phyloP scores from a whole-genome alignment of 1,284 basidiomycete genomes.

The Cryptococcus sp. region DNA sequence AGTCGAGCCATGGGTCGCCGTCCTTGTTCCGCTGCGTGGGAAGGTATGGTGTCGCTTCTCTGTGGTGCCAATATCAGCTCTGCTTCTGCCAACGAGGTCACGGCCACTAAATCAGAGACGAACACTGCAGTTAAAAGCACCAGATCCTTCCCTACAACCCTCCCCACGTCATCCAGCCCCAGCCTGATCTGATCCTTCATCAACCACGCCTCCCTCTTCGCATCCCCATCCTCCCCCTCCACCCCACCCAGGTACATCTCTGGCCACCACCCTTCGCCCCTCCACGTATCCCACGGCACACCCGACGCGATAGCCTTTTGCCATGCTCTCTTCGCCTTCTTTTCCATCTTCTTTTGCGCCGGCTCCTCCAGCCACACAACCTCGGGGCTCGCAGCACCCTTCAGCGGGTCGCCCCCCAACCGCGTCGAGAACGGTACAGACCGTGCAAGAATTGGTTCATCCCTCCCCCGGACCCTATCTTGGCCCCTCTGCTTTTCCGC shows the following conservation, averaged over 20 bases:
- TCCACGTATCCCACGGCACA: slow-evolving; percentile 41
- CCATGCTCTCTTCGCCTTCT: slow-evolving; percentile 6
- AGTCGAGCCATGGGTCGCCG: slow-evolving; percentile 16
- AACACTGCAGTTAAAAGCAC: slow-evolving; percentile 24
- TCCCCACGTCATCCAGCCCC: slow-evolving; percentile 32
- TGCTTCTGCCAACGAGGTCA: not conserved
- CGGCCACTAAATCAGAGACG: slow-evolving; percentile 1
- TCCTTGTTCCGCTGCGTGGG: slow-evolving; percentile 17
- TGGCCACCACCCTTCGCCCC: slow-evolving; percentile 47
- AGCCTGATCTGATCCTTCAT: slow-evolving; percentile 33
- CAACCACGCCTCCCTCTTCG: slow-evolving; percentile 26
- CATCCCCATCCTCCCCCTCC: slow-evolving; percentile 2
- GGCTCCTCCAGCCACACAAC: slow-evolving; percentile 9
- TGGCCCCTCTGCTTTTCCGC: not conserved
- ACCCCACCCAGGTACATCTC: slow-evolving; percentile 31
- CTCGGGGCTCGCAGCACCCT: slow-evolving; percentile 1
- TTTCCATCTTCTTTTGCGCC: slow-evolving; percentile 1
- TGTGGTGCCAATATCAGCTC: slow-evolving; percentile 9
- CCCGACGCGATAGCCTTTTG: slow-evolving; percentile 9
- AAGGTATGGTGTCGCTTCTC: slow-evolving; percentile 30
- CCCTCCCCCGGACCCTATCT: not conserved
- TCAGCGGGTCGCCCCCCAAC: slow-evolving; percentile 12
- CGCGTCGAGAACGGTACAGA: slow-evolving; percentile 27
- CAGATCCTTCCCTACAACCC: slow-evolving; percentile 18
- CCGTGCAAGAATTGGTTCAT: not conserved